Evolutionary conservation across 2,329 filamentous ascomycete species (phyloP).

Genomic region (Ophiostoma sp.): DNA sequence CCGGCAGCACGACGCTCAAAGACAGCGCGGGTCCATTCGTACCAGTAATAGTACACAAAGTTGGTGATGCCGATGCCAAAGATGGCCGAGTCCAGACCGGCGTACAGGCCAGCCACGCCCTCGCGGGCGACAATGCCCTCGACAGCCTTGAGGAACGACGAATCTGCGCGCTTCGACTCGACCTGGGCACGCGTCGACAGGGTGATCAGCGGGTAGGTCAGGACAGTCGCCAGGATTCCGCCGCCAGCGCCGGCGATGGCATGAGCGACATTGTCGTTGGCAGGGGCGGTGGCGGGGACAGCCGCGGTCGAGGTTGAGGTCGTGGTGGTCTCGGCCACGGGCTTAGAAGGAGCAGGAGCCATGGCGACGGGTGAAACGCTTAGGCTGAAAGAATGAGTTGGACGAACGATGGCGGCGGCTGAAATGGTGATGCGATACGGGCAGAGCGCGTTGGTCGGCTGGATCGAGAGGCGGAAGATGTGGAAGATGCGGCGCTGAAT

Average conservation of each 20-base stretch:
- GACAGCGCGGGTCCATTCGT: conserved; percentile 89
- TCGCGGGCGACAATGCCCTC: conserved; percentile 88
- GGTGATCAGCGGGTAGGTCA: conserved; percentile 98
- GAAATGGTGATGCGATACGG: not conserved
- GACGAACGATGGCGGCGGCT: not conserved
- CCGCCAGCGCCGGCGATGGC: conserved; percentile 90
- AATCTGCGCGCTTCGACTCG: conserved; percentile 89
- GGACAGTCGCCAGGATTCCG: conserved; percentile 89
- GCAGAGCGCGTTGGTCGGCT: conserved; percentile 7
- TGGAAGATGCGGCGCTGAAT: not conserved
- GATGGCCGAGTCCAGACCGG: conserved; percentile 87
- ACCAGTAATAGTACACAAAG: conserved; percentile 99
- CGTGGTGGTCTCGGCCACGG: not conserved
- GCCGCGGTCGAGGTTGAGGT: conserved; percentile 39
- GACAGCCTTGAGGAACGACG: conserved; percentile 79
- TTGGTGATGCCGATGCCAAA: conserved; percentile 99
- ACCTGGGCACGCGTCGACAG: conserved; percentile 97
- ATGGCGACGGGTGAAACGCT: conserved; percentile 7
- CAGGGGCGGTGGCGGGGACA: conserved; percentile 72
- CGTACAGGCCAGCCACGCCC: conserved; percentile 84
- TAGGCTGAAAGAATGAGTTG: not conserved
- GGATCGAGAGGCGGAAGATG: conserved; percentile 8
- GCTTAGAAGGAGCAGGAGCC: conserved; percentile 30
- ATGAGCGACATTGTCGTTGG: conserved; percentile 96
- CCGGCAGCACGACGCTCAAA: conserved; percentile 78